Evolutionary conservation across 1,284 basidiomycete species (phyloP).

Genomic region (Pisolithus thermaeus): DNA sequence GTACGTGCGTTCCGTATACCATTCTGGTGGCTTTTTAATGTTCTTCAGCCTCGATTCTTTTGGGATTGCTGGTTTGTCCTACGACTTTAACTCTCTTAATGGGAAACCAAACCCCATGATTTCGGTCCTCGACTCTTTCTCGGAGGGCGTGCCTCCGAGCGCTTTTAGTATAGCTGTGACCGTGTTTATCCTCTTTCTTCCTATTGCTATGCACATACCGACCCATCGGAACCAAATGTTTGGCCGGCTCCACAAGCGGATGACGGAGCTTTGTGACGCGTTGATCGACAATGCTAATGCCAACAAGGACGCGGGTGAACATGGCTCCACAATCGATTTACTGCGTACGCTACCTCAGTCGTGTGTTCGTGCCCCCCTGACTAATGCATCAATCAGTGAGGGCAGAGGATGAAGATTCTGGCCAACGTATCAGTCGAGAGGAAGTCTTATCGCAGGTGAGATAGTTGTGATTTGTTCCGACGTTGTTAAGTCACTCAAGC

Average conservation of each 20-base stretch:
- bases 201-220: conserved; percentile 40
- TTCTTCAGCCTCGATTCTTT: too few species aligned
- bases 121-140: conserved; percentile 38
- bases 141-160: conserved; percentile 16
- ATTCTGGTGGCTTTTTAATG: too few species aligned
- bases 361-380: neutral
- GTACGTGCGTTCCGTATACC: too few species aligned
- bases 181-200: conserved; percentile 34
- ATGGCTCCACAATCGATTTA: conserved; percentile 31
- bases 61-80: too few species aligned
- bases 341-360: neutral
- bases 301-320: conserved; percentile 27
- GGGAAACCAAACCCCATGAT: too few species aligned
- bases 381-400: neutral
- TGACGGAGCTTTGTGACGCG: conserved; percentile 37
- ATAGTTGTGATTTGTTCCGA: neutral
- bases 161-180: conserved; percentile 30
- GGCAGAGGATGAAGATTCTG: neutral
- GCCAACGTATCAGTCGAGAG: neutral
- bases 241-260: conserved; percentile 32
- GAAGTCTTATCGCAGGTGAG: neutral
- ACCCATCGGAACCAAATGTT: conserved; percentile 34
- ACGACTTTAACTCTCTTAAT: too few species aligned
- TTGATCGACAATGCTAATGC: too few species aligned
- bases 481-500: neutral